These are phyloP conservation scores for Pleurostoma richardsiae DNA, from an alignment of 2,329 filamentous ascomycete genomes.

Conservation along the genomic window DNA sequence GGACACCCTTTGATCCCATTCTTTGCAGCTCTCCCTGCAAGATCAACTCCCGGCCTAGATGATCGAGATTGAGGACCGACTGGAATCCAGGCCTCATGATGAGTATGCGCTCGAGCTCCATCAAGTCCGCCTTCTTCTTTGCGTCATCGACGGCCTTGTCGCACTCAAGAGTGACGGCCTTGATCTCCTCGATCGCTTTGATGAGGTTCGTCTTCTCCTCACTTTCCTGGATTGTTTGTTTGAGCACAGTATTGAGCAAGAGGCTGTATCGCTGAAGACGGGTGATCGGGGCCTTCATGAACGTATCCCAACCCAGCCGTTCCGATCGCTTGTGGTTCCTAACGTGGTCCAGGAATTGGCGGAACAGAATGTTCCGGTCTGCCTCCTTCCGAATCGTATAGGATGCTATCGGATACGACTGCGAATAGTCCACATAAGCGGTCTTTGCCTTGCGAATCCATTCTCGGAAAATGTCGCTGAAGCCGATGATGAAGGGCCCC, in stretches of 20 bases:
- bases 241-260: slow-evolving; percentile 75
- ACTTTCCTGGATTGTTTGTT: slow-evolving; percentile 76
- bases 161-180: slow-evolving; percentile 81
- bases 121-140: slow-evolving; percentile 83
- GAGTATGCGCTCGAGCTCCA: slow-evolving; percentile 77
- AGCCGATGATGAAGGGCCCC: slow-evolving; percentile 88
- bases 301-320: slow-evolving; percentile 89
- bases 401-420: slow-evolving; percentile 77
- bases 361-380: slow-evolving; percentile 80
- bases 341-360: slow-evolving; percentile 76
- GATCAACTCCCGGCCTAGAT: slow-evolving; percentile 87
- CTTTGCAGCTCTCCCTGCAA: slow-evolving; percentile 85
- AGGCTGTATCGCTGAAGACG: slow-evolving; percentile 86
- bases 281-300: slow-evolving; percentile 88
- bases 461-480: slow-evolving; percentile 95
- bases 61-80: slow-evolving; percentile 83
- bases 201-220: slow-evolving; percentile 85
- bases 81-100: slow-evolving; percentile 85
- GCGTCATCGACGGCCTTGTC: slow-evolving; percentile 90
- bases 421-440: slow-evolving; percentile 89
- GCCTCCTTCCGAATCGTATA: slow-evolving; percentile 81
- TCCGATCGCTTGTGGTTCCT: slow-evolving; percentile 73
- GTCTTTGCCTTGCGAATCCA: slow-evolving; percentile 93
- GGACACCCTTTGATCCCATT: slow-evolving; percentile 82
- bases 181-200: slow-evolving; percentile 88